Conservation (phyloP, 768 basidiomycete species). For the Lenzites betulinus region DNA sequence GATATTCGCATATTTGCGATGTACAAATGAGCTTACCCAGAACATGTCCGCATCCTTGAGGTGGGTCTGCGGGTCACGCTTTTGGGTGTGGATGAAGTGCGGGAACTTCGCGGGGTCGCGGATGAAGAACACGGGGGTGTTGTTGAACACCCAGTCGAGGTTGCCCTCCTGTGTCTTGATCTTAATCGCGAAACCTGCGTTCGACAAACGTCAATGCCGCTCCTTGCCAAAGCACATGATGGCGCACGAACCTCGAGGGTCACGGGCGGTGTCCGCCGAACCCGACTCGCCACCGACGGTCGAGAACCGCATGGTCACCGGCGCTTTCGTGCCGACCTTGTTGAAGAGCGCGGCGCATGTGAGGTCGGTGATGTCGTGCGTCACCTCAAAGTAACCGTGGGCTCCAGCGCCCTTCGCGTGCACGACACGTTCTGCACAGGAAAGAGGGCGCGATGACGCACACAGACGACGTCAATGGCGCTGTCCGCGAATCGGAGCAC, state of each 20-base stretch:
- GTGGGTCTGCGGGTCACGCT: slow-evolving; percentile 90
- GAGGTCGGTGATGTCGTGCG: slow-evolving; percentile 81
- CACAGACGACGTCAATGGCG: neutral
- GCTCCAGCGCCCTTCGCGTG: slow-evolving; percentile 93
- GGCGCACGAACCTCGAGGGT: slow-evolving; percentile 58
- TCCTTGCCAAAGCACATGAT: neutral
- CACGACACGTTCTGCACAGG: slow-evolving; percentile 72
- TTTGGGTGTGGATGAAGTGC: slow-evolving; percentile 93
- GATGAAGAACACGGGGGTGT: slow-evolving; percentile 91
- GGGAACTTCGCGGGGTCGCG: slow-evolving; percentile 87
- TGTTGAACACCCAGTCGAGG: slow-evolving; percentile 91
- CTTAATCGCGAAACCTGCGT: slow-evolving; percentile 80
- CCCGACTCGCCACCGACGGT: slow-evolving; percentile 91
- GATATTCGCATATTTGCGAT: too few relatives aligned
- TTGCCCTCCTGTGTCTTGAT: slow-evolving; percentile 90
- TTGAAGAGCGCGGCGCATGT: slow-evolving; percentile 71
- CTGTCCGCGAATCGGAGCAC: neutral
- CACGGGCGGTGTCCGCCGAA: slow-evolving; percentile 89
- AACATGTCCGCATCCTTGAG: slow-evolving; percentile 86
- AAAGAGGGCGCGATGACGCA: neutral
- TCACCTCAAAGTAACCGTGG: slow-evolving; percentile 91
- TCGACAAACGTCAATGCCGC: neutral
- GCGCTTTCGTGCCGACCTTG: slow-evolving; percentile 66
- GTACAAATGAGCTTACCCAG: slow-evolving; percentile 52
- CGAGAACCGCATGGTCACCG: slow-evolving; percentile 84